Percentiles rank a stretch among this genome's conserved stretches.
Evolutionary conservation across 148 eudicot genomes (phyloP).

Genomic region (Fagopyrum esculentum): DNA sequence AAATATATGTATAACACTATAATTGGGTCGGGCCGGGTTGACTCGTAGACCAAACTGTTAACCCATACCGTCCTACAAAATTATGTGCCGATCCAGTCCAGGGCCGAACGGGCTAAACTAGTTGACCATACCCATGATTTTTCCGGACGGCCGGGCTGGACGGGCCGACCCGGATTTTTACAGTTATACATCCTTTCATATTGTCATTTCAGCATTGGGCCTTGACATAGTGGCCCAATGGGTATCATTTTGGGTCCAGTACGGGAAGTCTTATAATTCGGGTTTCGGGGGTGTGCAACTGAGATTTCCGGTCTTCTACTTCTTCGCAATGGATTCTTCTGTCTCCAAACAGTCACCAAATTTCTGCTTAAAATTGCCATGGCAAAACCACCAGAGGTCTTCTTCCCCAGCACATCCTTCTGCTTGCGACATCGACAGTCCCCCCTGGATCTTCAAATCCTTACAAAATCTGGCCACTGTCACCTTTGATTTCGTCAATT

Average conservation of each 20-base stretch:
- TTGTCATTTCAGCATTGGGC: neutral
- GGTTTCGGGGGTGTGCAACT: neutral
- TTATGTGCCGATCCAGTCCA: too few relatives aligned
- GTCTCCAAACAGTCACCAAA: neutral
- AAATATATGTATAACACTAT: too few relatives aligned
- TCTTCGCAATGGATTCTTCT: neutral
- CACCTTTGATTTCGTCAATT: constrained; percentile 34
- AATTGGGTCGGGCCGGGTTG: too few relatives aligned
- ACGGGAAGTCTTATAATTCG: too few relatives aligned
- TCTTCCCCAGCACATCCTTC: constrained; percentile 16
- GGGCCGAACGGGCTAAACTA: too few relatives aligned
- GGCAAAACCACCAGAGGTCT: constrained; percentile 31
- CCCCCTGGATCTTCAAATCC: constrained; percentile 82
- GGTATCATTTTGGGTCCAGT: neutral
- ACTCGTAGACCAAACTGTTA: too few relatives aligned
- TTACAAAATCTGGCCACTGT: constrained; percentile 37
- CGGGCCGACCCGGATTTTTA: too few relatives aligned
- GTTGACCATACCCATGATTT: too few relatives aligned
- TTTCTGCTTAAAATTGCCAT: constrained; percentile 76
- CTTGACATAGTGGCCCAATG: neutral
- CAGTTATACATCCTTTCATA: too few relatives aligned
- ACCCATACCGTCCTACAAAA: too few relatives aligned
- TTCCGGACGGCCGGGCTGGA: too few relatives aligned
- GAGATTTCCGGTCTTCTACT: neutral
- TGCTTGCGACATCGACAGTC: constrained; percentile 44